These are phyloP conservation scores for Chaetomium tenue DNA, from an alignment of 495 filamentous ascomycete species.

Conservation along the genomic window DNA sequence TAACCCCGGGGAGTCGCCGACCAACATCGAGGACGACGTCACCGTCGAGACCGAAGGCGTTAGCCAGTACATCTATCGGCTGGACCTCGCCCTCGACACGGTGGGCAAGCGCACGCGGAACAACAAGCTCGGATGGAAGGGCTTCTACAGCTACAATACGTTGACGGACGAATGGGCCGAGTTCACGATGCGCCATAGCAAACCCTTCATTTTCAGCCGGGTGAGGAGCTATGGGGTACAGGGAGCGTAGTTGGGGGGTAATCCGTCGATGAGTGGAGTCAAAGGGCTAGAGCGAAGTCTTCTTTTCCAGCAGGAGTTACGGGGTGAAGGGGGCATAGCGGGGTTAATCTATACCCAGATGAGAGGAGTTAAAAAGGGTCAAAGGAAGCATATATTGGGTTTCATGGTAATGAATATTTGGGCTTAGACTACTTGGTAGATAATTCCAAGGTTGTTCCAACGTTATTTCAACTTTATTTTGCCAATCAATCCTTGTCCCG, in stretches of 20 bases:
- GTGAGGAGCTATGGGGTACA: conserved; percentile 66
- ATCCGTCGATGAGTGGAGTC: too few relatives aligned
- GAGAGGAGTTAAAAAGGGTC: not conserved
- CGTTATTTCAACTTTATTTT: not conserved
- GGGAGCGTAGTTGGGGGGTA: conserved; percentile 31
- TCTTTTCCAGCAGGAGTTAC: too few relatives aligned
- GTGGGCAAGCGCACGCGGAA: conserved; percentile 60
- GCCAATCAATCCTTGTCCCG: not conserved
- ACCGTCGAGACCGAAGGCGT: conserved; percentile 85
- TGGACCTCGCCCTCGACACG: conserved; percentile 67
- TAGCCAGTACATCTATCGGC: conserved; percentile 74
- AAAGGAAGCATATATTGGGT: not conserved
- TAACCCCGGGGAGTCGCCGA: conserved; percentile 21
- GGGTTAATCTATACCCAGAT: too few relatives aligned
- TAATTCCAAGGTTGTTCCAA: too few relatives aligned
- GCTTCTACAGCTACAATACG: conserved; percentile 87
- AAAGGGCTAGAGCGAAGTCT: too few relatives aligned
- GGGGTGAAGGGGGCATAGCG: too few relatives aligned
- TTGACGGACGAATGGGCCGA: conserved; percentile 87
- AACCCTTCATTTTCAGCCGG: conserved; percentile 82
- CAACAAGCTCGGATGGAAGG: conserved; percentile 84
- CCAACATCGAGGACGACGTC: conserved; percentile 60
- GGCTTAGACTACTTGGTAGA: not conserved
- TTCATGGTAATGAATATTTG: not conserved
- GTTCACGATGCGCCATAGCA: conserved; percentile 79